Base-by-base conservation (phyloP, 192 early-diverging fungal genomes). In the Coemansia sp. region DNA sequence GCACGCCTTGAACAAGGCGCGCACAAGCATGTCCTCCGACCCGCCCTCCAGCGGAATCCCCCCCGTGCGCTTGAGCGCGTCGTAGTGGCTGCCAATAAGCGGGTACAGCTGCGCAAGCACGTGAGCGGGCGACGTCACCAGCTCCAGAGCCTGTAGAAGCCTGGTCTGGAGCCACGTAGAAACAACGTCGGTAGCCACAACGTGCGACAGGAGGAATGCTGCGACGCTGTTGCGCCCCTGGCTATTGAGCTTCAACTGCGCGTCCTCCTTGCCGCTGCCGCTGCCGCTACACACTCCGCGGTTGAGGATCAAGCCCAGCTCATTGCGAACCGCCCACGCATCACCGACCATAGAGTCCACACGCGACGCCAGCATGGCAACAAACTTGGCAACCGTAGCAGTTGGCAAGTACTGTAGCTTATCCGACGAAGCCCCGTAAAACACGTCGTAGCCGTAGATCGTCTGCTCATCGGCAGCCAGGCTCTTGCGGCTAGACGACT, bases 371-470 rank as follows among this genome's bases (percentile, higher is more conserved):
- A 92, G 65, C 33, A 76, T 63, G 1, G 53, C 61, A 9, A 90
- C 79, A 43, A 93, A 75, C 42, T 75, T 69, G 8, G 71, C 64
- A 7, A 79, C 77, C 1, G 81, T 68, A 8, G 68, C 77, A 3
- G 76, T 39, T 0, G 79, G 85, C 53, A 92, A 61, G 66, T 89
- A 88, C 71, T 87, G 72, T 43, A 92, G 84, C 12, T 70, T 59
- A 14, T 59, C 63, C 21, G 79, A 62, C 11, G 53, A 26, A 25
- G 53, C 55, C 11, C 88, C 87, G 63, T 91, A 92, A 34, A 91
- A 81, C 37, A 56, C 67, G 41, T 87, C 87, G 58, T 84, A 78
- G 14, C 77, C 85, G 79, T 87, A 87, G 39, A 88, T 85, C 18
- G 66, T 34, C 33, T 66, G 62, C 35, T 61, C 21, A 43, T 21